Evolutionary conservation across 1,139 yeast species (phyloP).

Genomic region (Wickerhamomyces sp.): DNA sequence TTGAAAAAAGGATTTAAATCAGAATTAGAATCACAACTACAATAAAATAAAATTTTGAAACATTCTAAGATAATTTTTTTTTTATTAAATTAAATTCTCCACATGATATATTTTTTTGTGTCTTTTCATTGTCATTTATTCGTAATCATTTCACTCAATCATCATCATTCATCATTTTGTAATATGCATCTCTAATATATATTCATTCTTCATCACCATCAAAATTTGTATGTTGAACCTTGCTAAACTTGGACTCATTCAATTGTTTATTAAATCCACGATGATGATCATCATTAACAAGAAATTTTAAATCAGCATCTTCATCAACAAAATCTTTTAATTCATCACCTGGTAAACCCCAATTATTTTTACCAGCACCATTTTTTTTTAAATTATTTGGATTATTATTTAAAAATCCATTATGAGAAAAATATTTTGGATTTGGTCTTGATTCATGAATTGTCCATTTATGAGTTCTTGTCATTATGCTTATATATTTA

Average conservation of each 20-base stretch:
- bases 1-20: slow-evolving; percentile 27
- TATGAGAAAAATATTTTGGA: slow-evolving; percentile 70
- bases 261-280: slow-evolving; percentile 36
- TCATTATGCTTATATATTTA: slow-evolving; percentile 37
- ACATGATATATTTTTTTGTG: no score
- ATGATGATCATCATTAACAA: slow-evolving; percentile 33
- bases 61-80: not conserved
- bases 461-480: slow-evolving; percentile 78
- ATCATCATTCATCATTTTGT: not conserved
- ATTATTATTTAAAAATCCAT: slow-evolving; percentile 56
- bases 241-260: slow-evolving; percentile 29
- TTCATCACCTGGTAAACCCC: slow-evolving; percentile 69
- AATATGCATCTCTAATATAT: not conserved
- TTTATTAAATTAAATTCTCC: no score
- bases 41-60: no score
- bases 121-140: not conserved
- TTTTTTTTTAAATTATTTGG: slow-evolving; percentile 74
- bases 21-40: slow-evolving; percentile 12
- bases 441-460: slow-evolving; percentile 49
- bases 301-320: slow-evolving; percentile 34
- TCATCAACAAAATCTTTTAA: slow-evolving; percentile 38
- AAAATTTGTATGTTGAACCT: slow-evolving; percentile 17
- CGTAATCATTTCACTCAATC: not conserved
- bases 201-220: not conserved
- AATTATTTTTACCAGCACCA: slow-evolving; percentile 75